Evolutionary conservation across 805 yeast genomes (phyloP).

Genomic region (Kuraishia hungarica): DNA sequence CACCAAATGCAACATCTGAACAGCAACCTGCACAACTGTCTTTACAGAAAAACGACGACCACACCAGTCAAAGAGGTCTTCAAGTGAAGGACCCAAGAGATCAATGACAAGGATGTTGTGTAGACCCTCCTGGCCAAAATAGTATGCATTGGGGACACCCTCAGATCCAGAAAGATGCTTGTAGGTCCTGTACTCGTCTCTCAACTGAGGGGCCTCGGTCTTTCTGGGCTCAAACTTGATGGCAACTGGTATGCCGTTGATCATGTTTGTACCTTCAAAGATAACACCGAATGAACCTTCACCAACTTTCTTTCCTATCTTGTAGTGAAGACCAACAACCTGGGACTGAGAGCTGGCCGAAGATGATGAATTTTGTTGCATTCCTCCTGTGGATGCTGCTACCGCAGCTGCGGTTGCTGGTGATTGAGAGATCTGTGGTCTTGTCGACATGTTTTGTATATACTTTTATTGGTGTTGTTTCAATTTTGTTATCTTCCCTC

Average conservation of each 20-base stretch:
- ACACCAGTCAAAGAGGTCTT: conserved; percentile 98
- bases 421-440: conserved; percentile 18
- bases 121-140: conserved; percentile 96
- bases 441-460: conserved; percentile 12
- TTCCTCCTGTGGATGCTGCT: conserved; percentile 14
- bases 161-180: conserved; percentile 71
- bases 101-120: conserved; percentile 94
- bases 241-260: conserved; percentile 90
- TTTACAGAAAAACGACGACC: conserved; percentile 81
- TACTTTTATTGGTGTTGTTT: neutral
- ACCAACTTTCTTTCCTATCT: conserved; percentile 95
- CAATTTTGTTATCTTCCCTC: neutral
- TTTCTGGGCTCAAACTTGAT: conserved; percentile 96
- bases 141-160: conserved; percentile 95
- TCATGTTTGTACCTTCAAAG: conserved; percentile 89
- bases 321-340: conserved; percentile 90
- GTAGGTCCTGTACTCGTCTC: conserved; percentile 96
- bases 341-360: conserved; percentile 32
- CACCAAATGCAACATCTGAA: conserved; percentile 86
- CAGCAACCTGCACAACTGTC: conserved; percentile 89
- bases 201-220: conserved; percentile 93
- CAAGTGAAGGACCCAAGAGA: conserved; percentile 89
- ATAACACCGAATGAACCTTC: conserved; percentile 98
- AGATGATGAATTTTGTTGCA: conserved; percentile 4
- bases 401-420: conserved; percentile 26